A percentile compares a stretch with the other conserved stretches of the same genome.
Evolutionary conservation across 331 rosid species (phyloP).

Genomic region (Pyrus hybrid): DNA sequence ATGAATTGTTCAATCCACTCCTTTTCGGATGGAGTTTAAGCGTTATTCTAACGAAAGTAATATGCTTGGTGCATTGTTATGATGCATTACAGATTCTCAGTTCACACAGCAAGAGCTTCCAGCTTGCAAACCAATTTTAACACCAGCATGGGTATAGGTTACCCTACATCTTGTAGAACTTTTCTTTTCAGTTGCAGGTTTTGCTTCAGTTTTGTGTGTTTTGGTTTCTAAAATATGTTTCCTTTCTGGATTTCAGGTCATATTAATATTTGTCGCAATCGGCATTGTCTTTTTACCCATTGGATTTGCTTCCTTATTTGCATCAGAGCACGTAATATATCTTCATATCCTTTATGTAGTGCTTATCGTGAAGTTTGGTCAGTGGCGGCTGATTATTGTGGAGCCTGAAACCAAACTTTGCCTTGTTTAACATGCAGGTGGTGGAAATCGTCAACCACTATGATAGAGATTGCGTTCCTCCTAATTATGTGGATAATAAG

Average conservation of each 20-base stretch:
- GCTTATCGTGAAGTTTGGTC: background rate
- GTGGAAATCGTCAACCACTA: slow-evolving; percentile 51
- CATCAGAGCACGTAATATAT: slow-evolving; percentile 59
- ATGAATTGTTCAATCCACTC: background rate
- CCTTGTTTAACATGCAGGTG: slow-evolving; percentile 41
- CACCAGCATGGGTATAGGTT: slow-evolving; percentile 72
- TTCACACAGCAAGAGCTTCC: slow-evolving; percentile 92
- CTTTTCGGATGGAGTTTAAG: background rate
- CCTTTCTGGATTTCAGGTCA: slow-evolving; percentile 37
- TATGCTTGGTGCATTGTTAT: slow-evolving; percentile 3
- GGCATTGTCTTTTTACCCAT: slow-evolving; percentile 71
- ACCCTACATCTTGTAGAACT: background rate
- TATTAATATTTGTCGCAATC: slow-evolving; percentile 37
- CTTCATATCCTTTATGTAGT: background rate
- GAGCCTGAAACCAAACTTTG: background rate
- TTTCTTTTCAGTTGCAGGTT: background rate
- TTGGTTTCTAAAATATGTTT: background rate
- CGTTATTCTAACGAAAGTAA: background rate
- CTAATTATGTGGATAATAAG: slow-evolving; percentile 6
- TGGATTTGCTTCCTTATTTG: slow-evolving; percentile 64
- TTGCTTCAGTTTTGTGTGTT: background rate
- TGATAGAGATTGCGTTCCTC: slow-evolving; percentile 53
- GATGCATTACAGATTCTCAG: slow-evolving; percentile 44
- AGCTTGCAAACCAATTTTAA: slow-evolving; percentile 79
- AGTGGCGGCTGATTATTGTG: background rate